A percentile compares a stretch with the other conserved stretches of the same genome.
Conservation (phyloP, 768 basidiomycete species). For the Podaxis sp. region DNA sequence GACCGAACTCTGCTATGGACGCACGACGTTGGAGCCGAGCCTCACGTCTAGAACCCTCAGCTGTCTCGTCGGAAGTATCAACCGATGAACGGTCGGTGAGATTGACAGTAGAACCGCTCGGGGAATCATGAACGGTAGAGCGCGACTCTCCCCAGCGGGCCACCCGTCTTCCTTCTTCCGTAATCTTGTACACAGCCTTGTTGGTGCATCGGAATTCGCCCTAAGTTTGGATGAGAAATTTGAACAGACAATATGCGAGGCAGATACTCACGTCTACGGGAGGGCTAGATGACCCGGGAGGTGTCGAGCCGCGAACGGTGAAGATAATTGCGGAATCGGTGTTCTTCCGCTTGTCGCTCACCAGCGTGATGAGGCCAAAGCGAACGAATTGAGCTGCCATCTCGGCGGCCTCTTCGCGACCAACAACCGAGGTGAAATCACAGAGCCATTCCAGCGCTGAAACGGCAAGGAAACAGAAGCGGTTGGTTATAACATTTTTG, state of each 20-base stretch:
- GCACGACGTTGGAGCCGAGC: slow-evolving; percentile 76
- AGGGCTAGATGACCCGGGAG: slow-evolving; percentile 55
- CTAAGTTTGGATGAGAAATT: slow-evolving; percentile 14
- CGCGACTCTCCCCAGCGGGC: slow-evolving; percentile 76
- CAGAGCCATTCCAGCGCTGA: slow-evolving; percentile 94
- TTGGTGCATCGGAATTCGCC: slow-evolving; percentile 97
- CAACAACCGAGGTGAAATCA: slow-evolving; percentile 95
- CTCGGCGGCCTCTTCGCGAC: slow-evolving; percentile 94
- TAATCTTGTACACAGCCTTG: slow-evolving; percentile 92
- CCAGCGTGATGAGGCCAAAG: slow-evolving; percentile 83
- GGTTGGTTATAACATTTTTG: slow-evolving; percentile 47
- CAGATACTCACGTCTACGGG: slow-evolving; percentile 58
- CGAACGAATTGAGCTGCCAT: slow-evolving; percentile 98
- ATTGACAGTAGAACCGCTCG: slow-evolving; percentile 62
- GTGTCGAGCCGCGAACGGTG: slow-evolving; percentile 80
- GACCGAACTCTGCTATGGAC: slow-evolving; percentile 64
- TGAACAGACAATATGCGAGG: slow-evolving; percentile 12
- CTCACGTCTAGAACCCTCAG: slow-evolving; percentile 28
- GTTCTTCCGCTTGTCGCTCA: slow-evolving; percentile 88
- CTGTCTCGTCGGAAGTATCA: slow-evolving; percentile 38
- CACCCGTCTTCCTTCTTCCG: slow-evolving; percentile 82
- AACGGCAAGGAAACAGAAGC: slow-evolving; percentile 81
- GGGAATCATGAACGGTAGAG: slow-evolving; percentile 44
- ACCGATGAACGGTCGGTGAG: slow-evolving; percentile 57
- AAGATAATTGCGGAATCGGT: slow-evolving; percentile 92